Percentiles rank a stretch among this genome's conserved stretches.
Conservation (phyloP, 371 early-diverging fungal species). For the Mucor piriformis region DNA sequence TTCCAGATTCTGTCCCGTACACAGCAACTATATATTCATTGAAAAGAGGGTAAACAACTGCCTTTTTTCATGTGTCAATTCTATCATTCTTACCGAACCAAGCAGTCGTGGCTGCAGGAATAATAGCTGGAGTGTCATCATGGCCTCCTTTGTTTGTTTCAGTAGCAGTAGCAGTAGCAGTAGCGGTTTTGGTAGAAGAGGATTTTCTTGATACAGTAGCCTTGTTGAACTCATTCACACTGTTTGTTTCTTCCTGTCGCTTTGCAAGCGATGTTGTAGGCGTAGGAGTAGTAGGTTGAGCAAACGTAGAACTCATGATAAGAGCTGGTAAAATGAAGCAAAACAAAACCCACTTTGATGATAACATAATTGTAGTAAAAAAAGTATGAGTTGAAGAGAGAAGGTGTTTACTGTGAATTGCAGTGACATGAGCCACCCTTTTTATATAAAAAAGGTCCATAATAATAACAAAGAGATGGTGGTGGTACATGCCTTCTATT, state of each 20-base stretch:
- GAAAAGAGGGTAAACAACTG: too few relatives aligned
- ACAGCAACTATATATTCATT: slow-evolving; percentile 20
- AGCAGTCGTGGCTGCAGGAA: slow-evolving; percentile 1
- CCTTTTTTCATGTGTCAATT: too few relatives aligned
- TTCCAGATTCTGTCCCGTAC: slow-evolving; percentile 23
- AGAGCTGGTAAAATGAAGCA: neutral
- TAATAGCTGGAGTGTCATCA: neutral
- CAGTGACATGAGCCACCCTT: neutral
- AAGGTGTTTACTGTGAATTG: neutral
- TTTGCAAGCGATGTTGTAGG: neutral
- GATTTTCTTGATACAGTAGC: neutral
- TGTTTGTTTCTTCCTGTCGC: slow-evolving; percentile 1
- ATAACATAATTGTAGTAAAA: neutral
- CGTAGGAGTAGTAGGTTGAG: slow-evolving; percentile 11
- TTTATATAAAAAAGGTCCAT: neutral
- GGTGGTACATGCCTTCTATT: slow-evolving; percentile 14
- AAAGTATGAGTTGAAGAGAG: neutral
- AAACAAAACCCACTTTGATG: slow-evolving; percentile 1
- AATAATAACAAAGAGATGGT: neutral
- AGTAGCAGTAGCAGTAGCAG: neutral
- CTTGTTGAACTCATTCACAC: slow-evolving; percentile 8
- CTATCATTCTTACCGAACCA: slow-evolving; percentile 21
- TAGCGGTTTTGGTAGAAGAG: neutral
- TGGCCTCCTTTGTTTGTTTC: neutral
- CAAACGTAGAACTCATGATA: neutral